Evolutionary conservation across 176 grass and related monocot genomes (phyloP).

Genomic region (Echinochloa phyllopogon): DNA sequence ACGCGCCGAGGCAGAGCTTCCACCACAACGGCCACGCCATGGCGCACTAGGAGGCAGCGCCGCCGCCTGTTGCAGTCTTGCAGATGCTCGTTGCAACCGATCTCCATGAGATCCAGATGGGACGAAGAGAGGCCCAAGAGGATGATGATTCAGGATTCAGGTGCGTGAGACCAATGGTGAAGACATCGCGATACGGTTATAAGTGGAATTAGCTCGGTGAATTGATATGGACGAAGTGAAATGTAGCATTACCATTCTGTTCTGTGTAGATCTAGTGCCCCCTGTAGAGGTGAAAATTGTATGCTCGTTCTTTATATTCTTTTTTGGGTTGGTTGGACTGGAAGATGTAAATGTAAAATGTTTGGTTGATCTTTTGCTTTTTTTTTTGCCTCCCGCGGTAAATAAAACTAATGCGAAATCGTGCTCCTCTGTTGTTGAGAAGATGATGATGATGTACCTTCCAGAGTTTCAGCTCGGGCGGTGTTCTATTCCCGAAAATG

Average conservation of each 20-base stretch:
- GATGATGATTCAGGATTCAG: constrained; percentile 23
- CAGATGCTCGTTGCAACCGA: neutral
- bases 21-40: constrained; percentile 52
- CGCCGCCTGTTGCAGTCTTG: neutral
- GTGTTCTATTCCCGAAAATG: too few relatives aligned
- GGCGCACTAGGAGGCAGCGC: constrained; percentile 26
- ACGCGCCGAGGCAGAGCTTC: constrained; percentile 61
- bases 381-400: constrained; percentile 52
- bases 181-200: neutral
- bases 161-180: constrained; percentile 26
- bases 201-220: constrained; percentile 29
- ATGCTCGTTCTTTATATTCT: constrained; percentile 50
- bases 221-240: constrained; percentile 24
- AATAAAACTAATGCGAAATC: constrained; percentile 56
- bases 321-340: constrained; percentile 46
- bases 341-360: constrained; percentile 61
- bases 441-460: neutral
- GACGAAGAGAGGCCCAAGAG: neutral
- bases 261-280: constrained; percentile 46
- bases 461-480: neutral
- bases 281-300: constrained; percentile 33
- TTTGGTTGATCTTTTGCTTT: constrained; percentile 50
- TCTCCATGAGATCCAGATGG: constrained; percentile 8
- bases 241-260: constrained; percentile 28
- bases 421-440: constrained; percentile 27